Evolutionary conservation across 331 rosid genomes (phyloP).

Genomic region (Ulmus americana): DNA sequence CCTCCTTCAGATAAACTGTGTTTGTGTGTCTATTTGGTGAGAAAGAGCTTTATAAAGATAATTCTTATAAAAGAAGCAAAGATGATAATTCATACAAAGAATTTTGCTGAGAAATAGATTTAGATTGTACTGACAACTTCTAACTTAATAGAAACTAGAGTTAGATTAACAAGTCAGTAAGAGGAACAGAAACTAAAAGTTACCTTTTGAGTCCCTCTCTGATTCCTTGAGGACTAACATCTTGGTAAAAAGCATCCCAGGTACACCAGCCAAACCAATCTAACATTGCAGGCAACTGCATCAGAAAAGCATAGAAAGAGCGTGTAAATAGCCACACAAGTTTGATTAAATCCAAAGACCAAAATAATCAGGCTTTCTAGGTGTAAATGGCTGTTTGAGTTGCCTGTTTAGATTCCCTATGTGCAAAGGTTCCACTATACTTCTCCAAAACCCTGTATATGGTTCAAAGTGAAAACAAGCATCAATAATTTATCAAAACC

Average conservation of each 20-base stretch:
- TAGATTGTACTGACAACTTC: too few species aligned
- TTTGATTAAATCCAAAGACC: constrained; percentile 3
- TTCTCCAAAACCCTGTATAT: constrained; percentile 33
- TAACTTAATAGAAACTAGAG: not conserved
- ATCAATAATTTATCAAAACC: not conserved
- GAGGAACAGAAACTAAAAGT: not conserved
- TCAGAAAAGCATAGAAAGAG: not conserved
- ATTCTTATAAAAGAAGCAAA: not conserved
- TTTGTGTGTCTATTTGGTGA: not conserved
- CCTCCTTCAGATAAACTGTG: constrained; percentile 39
- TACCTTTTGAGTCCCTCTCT: constrained; percentile 37
- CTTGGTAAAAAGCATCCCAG: constrained; percentile 36
- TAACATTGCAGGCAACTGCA: constrained; percentile 41
- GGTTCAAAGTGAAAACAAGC: not conserved
- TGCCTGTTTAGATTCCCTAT: constrained; percentile 36
- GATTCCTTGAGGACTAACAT: constrained; percentile 34
- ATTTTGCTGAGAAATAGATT: not conserved
- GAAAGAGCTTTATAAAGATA: not conserved
- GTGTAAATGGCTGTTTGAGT: constrained; percentile 9
- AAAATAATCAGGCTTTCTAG: constrained; percentile 13
- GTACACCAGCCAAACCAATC: constrained; percentile 42
- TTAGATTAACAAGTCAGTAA: not conserved
- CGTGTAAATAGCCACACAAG: not conserved
- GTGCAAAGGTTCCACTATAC: constrained; percentile 31
- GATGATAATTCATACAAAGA: not conserved